Evolutionary conservation across 1,284 basidiomycete genomes (phyloP), one percentile per base, ranked within the genome.

Genomic region (Leccinum solheimii): DNA sequence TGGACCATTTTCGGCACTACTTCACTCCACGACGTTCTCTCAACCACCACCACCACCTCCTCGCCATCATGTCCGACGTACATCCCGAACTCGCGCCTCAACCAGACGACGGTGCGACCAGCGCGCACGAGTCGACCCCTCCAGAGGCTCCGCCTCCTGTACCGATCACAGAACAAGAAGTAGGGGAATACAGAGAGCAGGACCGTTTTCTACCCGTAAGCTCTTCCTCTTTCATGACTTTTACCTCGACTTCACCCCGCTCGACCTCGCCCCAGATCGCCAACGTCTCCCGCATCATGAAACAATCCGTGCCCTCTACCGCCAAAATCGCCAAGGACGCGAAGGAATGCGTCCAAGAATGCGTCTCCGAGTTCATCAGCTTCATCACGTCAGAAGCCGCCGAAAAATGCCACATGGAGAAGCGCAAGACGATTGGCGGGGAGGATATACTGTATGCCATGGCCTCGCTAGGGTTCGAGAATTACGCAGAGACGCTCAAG

Each of bases 251-350:
- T 13, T 21, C 48, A 36, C 11, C 8, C 14, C 27, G 5, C 61
- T 49, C 26, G 34, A 23, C 34, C 9, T 26, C n/a, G 23, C 6
- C 0, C 5, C 34, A 95, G 94, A 97, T 98, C 65, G 95, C 95
- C 56, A 98, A 98, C 74, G 95, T 98, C 13, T 89, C 94, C 16
- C 85, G 95, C 5, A 95, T 98, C 70, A 98, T 98, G 95, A 97
- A 97, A 74, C 80, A 87, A 38, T 83, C 91, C 2, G 86, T 98
- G 2, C 95, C 95, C 0, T 81, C 87, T 1, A 92, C 92, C n/a
- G 94, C 95, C 21, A 98, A 98, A 78, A 96, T 98, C 68, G 93
- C 94, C 3, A 97, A 97, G 75, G 95, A 97, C 77, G 94, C 95
- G 23, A 98, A 98, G 75, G 95, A 97, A 77, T 95, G 92, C 76